Evolutionary conservation across 139 green algal species (phyloP).

Genomic region (Chlorella ohadii): DNA sequence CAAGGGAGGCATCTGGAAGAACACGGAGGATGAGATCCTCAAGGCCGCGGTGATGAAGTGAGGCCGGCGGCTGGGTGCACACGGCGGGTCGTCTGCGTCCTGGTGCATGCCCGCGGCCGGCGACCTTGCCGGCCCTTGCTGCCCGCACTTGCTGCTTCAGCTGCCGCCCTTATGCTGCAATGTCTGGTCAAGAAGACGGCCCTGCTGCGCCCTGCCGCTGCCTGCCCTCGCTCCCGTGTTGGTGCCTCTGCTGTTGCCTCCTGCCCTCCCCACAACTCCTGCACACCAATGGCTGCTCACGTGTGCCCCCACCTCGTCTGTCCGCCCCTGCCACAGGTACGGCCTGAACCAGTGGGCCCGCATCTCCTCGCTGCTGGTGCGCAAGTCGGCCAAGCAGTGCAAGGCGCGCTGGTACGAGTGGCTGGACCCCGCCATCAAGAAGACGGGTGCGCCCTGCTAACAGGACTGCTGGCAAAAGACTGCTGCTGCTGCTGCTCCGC

Average conservation of each 20-base stretch:
- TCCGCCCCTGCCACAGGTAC: too few relatives aligned
- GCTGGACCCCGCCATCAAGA: slow-evolving; percentile 99
- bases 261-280: too few relatives aligned
- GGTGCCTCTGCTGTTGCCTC: too few relatives aligned
- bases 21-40: slow-evolving; percentile 99
- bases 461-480: background rate
- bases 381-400: slow-evolving; percentile 99
- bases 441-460: slow-evolving; percentile 93
- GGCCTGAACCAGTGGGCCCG: slow-evolving; percentile 65
- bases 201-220: too few relatives aligned
- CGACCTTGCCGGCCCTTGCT: background rate
- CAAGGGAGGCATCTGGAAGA: slow-evolving; percentile 89
- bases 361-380: slow-evolving; percentile 95
- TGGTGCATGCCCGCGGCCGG: background rate
- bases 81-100: background rate
- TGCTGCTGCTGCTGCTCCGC: slow-evolving; percentile 7
- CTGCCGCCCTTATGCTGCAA: too few relatives aligned
- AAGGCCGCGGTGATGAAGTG: slow-evolving; percentile 99
- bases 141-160: too few relatives aligned
- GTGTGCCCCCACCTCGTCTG: too few relatives aligned
- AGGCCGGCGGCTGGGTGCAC: background rate
- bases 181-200: too few relatives aligned
- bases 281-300: too few relatives aligned
- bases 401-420: slow-evolving; percentile 99
- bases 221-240: too few relatives aligned